Base-by-base conservation (phyloP, 2,329 filamentous ascomycete genomes). In the Aspergillus proliferans region DNA sequence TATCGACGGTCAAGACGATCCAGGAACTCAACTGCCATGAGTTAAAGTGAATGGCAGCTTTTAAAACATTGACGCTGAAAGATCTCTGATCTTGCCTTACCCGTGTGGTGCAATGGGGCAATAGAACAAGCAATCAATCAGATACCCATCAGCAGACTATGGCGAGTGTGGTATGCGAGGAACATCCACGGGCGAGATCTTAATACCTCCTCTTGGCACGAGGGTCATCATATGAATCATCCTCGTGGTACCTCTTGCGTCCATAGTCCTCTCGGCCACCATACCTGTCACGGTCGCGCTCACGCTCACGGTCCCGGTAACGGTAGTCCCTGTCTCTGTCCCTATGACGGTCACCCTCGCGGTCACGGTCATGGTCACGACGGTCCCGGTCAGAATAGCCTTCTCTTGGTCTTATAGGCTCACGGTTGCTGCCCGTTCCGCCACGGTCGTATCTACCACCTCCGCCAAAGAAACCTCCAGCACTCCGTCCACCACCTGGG, bases 201-300 rank as follows among this genome's bases (percentile, higher is more conserved):
- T 71, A 83, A 66, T 84, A 85, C 64, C 81, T 75, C 63, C 81
- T 75, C 65, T 80, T 77, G 59, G 74, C 76, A 58, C 81, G 77
- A 45, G 77, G 75, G 69, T 95, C 91, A 64, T 95, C 89, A 72
- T 91, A 85, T 57, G 82, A 80, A 66, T 84, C 84, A 64, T 86
- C 86, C 46, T 94, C 90, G 70, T 87, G 89, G 46, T 83, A 78
- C 66, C 85, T 82, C 63, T 76, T 87, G 80, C 66, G 81, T 71
- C 70, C 73, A 50, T 78, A 74, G 46, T 79, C 79, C 57, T 81
- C 76, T 45, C 77, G 73, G 55, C 73, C 70, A 49, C 65, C 67
- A 43, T 75, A 72, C 52, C 72, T 68, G 52, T 77, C 75, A 44
- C 72, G 65, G 49, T 73, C 72, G 46, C 79, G 74, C 54, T 80